These are phyloP conservation scores for Steccherinum ochraceum DNA, from an alignment of 768 basidiomycete species.

Conservation along the genomic window DNA sequence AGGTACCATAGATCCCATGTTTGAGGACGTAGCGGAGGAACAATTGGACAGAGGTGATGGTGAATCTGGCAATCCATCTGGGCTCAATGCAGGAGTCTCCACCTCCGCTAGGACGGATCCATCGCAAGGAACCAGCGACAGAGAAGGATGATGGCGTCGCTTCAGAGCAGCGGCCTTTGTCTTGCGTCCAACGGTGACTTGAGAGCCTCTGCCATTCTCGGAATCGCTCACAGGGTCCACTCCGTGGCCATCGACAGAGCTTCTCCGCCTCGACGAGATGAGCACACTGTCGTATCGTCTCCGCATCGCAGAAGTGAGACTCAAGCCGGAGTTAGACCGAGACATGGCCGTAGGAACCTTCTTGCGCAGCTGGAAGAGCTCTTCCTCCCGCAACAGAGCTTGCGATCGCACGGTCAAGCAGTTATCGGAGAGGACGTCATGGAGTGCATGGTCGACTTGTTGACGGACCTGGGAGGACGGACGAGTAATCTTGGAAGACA, in stretches of 20 bases:
- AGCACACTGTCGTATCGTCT: conserved; percentile 63
- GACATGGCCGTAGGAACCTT: conserved; percentile 37
- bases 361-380: conserved; percentile 51
- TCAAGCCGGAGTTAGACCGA: conserved; percentile 53
- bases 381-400: conserved; percentile 55
- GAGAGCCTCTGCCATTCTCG: background rate
- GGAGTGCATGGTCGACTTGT: conserved; percentile 70
- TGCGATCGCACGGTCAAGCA: conserved; percentile 65
- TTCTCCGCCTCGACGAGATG: conserved; percentile 48
- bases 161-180: conserved; percentile 2
- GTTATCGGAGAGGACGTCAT: conserved; percentile 74
- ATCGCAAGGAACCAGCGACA: conserved; percentile 5
- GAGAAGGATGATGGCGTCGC: conserved; percentile 1
- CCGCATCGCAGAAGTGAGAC: conserved; percentile 53
- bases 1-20: conserved; percentile 13
- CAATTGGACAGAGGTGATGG: conserved; percentile 18
- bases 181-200: background rate
- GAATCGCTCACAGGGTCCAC: conserved; percentile 3
- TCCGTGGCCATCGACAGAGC: conserved; percentile 29
- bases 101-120: background rate
- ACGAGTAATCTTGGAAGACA: conserved; percentile 59
- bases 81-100: conserved; percentile 5
- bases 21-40: conserved; percentile 20
- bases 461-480: conserved; percentile 58
- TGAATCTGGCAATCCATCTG: conserved; percentile 13